Conservation (phyloP, 345 rosid species). For the Pistacia integerrima region DNA sequence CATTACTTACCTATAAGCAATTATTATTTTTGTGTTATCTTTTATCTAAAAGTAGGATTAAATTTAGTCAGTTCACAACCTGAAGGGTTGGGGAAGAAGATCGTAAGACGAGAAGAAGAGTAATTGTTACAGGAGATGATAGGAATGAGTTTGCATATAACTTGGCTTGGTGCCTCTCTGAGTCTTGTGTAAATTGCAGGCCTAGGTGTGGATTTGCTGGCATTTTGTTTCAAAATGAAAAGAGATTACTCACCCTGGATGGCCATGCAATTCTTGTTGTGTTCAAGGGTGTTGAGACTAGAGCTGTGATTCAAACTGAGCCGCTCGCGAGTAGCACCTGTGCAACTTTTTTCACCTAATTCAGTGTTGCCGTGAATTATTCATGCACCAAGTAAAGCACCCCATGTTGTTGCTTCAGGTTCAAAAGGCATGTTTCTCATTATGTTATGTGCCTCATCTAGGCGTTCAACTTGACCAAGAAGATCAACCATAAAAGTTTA, state of each 20-base stretch:
- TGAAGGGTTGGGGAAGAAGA: slow-evolving; percentile 21
- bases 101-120: slow-evolving; percentile 16
- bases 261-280: slow-evolving; percentile 31
- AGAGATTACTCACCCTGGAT: slow-evolving; percentile 29
- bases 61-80: slow-evolving; percentile 5
- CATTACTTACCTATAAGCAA: too few relatives aligned
- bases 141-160: slow-evolving; percentile 22
- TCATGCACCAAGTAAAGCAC: slow-evolving; percentile 82
- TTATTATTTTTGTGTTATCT: too few relatives aligned
- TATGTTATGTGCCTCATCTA: slow-evolving; percentile 60
- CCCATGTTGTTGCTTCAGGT: slow-evolving; percentile 80
- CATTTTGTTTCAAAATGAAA: slow-evolving; percentile 17
- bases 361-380: slow-evolving; percentile 62
- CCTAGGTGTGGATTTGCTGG: slow-evolving; percentile 30
- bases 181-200: slow-evolving; percentile 23
- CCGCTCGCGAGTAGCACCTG: background rate
- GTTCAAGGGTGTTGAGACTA: slow-evolving; percentile 20
- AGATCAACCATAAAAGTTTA: slow-evolving; percentile 80
- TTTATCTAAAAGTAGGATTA: too few relatives aligned
- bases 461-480: slow-evolving; percentile 68
- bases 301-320: too few relatives aligned
- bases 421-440: slow-evolving; percentile 61
- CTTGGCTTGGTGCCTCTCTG: slow-evolving; percentile 24
- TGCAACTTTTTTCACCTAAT: slow-evolving; percentile 68
- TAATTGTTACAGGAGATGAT: slow-evolving; percentile 15